These are phyloP conservation scores for Lipomyces mesembrius DNA, from an alignment of 805 yeast species.

Conservation along the genomic window DNA sequence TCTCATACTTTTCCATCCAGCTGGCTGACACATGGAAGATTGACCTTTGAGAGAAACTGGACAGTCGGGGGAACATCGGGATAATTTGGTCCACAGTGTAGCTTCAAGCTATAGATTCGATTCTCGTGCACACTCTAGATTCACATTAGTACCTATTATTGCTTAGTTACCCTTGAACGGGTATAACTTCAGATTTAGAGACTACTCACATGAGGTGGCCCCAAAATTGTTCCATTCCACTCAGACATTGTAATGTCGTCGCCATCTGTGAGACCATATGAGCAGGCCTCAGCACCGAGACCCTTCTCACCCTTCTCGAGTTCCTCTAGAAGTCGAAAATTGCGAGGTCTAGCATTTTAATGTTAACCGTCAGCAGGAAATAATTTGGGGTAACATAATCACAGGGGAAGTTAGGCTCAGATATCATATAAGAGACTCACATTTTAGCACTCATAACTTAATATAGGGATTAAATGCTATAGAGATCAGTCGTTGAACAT, in stretches of 20 bases:
- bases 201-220: constrained; percentile 76
- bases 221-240: constrained; percentile 98
- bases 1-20: constrained; percentile 55
- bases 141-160: not conserved
- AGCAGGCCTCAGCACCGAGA: constrained; percentile 93
- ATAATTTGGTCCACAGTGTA: constrained; percentile 80
- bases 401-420: not conserved
- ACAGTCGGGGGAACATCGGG: constrained; percentile 91
- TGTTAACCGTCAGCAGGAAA: not conserved
- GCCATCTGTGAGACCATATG: constrained; percentile 87
- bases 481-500: not conserved
- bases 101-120: constrained; percentile 81
- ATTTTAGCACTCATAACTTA: constrained; percentile 32
- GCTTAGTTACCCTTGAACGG: not conserved
- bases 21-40: constrained; percentile 86
- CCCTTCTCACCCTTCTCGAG: constrained; percentile 98
- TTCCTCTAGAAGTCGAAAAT: constrained; percentile 92
- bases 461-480: not conserved
- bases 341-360: constrained; percentile 66
- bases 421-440: constrained; percentile 17
- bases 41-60: constrained; percentile 78
- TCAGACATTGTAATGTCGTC: constrained; percentile 91
- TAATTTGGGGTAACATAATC: not conserved
- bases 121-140: constrained; percentile 77
- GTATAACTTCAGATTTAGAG: not conserved